These are phyloP conservation scores for Hyaloscypha finlandica DNA, from an alignment of 495 filamentous ascomycete species.

Conservation along the genomic window DNA sequence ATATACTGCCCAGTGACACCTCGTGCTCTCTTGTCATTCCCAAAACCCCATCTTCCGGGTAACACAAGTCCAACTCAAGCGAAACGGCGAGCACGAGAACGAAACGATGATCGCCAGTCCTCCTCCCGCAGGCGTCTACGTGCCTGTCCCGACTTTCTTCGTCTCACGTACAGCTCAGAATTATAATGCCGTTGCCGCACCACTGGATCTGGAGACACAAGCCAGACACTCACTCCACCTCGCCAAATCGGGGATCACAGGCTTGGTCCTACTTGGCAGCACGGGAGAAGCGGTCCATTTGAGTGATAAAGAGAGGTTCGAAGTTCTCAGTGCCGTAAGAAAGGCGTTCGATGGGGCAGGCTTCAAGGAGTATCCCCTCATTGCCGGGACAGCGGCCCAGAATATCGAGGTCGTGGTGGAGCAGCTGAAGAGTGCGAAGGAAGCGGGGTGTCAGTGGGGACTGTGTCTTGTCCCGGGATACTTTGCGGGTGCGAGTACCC, in stretches of 20 bases:
- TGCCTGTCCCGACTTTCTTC: slow-evolving; percentile 37
- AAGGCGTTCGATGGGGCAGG: slow-evolving; percentile 55
- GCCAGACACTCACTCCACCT: slow-evolving; percentile 62
- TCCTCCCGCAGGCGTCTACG: slow-evolving; percentile 35
- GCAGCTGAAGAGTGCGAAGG: slow-evolving; percentile 54
- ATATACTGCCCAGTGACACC: not conserved
- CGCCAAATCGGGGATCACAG: slow-evolving; percentile 60
- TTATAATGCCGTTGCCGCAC: slow-evolving; percentile 33
- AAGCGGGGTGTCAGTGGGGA: slow-evolving; percentile 65
- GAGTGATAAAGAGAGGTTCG: slow-evolving; percentile 56
- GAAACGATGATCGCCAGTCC: slow-evolving; percentile 19
- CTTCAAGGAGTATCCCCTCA: slow-evolving; percentile 62
- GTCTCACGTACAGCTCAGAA: slow-evolving; percentile 28
- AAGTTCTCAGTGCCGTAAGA: slow-evolving; percentile 56
- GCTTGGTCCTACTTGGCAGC: slow-evolving; percentile 65
- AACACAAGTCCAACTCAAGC: not conserved
- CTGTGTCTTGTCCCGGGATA: slow-evolving; percentile 60
- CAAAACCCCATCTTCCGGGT: not conserved
- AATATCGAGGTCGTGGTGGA: slow-evolving; percentile 64
- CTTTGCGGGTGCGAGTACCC: slow-evolving; percentile 50
- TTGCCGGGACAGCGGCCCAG: slow-evolving; percentile 66
- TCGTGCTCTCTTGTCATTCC: not conserved
- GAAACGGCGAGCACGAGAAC: not conserved
- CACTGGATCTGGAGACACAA: slow-evolving; percentile 59
- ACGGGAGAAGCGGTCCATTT: slow-evolving; percentile 73